Conservation (phyloP, 1,284 basidiomycete species). For the Cutaneotrichosporon mucoides region DNA sequence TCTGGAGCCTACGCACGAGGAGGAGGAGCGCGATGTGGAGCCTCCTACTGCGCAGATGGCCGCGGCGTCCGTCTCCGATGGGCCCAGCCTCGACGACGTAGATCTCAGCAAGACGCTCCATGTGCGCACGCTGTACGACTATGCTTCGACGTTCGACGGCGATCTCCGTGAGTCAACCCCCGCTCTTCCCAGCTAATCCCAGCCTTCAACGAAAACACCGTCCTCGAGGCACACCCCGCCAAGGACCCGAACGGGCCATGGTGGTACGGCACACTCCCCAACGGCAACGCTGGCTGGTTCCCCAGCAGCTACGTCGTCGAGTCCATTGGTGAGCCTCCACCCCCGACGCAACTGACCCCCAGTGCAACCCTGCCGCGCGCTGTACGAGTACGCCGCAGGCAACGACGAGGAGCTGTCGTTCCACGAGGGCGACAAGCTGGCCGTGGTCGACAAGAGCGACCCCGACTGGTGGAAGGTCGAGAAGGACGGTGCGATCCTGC, state of each 20-base stretch:
- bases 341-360: background rate
- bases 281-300: constrained; percentile 77
- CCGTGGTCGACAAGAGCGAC: constrained; percentile 74
- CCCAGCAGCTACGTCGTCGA: constrained; percentile 82
- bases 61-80: constrained; percentile 8
- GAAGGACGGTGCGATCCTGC: constrained; percentile 71
- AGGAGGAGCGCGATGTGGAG: constrained; percentile 49
- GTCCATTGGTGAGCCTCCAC: constrained; percentile 58
- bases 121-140: constrained; percentile 74
- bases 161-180: constrained; percentile 64
- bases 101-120: constrained; percentile 50
- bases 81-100: constrained; percentile 20
- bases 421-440: constrained; percentile 67
- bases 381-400: constrained; percentile 68
- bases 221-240: constrained; percentile 76
- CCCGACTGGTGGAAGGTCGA: constrained; percentile 93
- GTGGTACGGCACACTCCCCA: constrained; percentile 79
- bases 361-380: constrained; percentile 51
- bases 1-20: constrained; percentile 31
- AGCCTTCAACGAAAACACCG: constrained; percentile 79
- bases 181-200: constrained; percentile 3
- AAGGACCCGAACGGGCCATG: constrained; percentile 66
- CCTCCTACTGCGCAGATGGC: constrained; percentile 3
- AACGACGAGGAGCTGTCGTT: constrained; percentile 78
- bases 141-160: constrained; percentile 76